phyloP scores from a whole-genome alignment of 129 eudicot genomes.

The Flaveria brownii region DNA sequence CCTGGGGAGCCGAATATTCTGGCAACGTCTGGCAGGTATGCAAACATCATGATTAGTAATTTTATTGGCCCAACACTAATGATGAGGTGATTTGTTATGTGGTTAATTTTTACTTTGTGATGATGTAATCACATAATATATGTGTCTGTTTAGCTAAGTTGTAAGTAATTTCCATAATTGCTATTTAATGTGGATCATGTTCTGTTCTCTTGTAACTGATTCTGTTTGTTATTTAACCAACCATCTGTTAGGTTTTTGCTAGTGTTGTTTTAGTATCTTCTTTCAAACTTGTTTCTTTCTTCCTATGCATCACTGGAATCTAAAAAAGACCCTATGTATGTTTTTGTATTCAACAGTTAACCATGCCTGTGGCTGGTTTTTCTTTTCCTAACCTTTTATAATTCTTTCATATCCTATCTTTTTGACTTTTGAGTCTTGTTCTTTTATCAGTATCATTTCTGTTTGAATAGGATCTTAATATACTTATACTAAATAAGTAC shows the following conservation, averaged over 20 bases:
- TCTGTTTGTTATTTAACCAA: neutral
- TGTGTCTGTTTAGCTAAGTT: neutral
- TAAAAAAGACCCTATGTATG: neutral
- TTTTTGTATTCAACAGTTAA: neutral
- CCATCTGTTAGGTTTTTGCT: neutral
- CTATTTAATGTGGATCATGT: neutral
- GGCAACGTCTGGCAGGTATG: constrained; percentile 85
- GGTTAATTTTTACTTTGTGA: neutral
- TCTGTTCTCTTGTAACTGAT: neutral
- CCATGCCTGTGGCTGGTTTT: neutral
- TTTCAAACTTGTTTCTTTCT: neutral
- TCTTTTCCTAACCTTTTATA: neutral
- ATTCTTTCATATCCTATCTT: neutral
- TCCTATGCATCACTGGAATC: neutral
- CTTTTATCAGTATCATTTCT: neutral
- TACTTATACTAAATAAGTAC: too few relatives aligned
- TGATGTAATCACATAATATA: neutral
- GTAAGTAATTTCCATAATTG: neutral
- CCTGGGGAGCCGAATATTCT: constrained; percentile 92
- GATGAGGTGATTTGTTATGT: neutral
- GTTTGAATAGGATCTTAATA: neutral
- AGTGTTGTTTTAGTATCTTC: neutral
- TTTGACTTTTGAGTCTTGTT: neutral
- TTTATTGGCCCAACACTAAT: neutral
- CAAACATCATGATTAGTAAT: neutral